phyloP scores from a whole-genome alignment of 306 rosid genomes.

The Sindora glabra region DNA sequence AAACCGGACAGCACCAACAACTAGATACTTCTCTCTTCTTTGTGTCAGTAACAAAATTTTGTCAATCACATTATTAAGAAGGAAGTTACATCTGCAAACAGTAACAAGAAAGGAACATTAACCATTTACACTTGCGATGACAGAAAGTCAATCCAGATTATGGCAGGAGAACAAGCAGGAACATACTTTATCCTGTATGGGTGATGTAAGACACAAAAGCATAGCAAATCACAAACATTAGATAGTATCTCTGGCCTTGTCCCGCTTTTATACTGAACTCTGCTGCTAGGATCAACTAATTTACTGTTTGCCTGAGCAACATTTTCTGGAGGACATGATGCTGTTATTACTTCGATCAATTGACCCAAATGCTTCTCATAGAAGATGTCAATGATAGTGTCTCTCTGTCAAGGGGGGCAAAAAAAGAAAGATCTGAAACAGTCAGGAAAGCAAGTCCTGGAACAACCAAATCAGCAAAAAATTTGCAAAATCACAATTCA shows the following conservation, averaged over 20 bases:
- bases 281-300: slow-evolving; percentile 28
- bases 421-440: slow-evolving; percentile 22
- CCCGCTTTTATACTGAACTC: slow-evolving; percentile 32
- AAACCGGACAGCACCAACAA: slow-evolving; percentile 91
- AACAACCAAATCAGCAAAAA: too few relatives aligned
- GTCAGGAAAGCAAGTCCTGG: slow-evolving; percentile 17
- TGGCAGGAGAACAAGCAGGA: slow-evolving; percentile 15
- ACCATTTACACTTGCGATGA: background rate
- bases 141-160: slow-evolving; percentile 8
- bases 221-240: slow-evolving; percentile 83
- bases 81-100: slow-evolving; percentile 68
- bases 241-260: slow-evolving; percentile 87
- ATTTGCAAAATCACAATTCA: too few relatives aligned
- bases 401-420: too few relatives aligned
- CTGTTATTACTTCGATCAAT: slow-evolving; percentile 62
- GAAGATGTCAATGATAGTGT: slow-evolving; percentile 73
- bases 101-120: slow-evolving; percentile 10
- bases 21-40: slow-evolving; percentile 74
- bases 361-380: slow-evolving; percentile 86
- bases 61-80: slow-evolving; percentile 58
- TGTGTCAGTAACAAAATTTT: slow-evolving; percentile 66
- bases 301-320: slow-evolving; percentile 28
- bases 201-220: slow-evolving; percentile 95
- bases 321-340: slow-evolving; percentile 63
- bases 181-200: slow-evolving; percentile 90